A percentile compares a stretch with the other conserved stretches of the same genome.
Evolutionary conservation across 2,329 filamentous ascomycete genomes (phyloP).

Genomic region (Nemania serpens): DNA sequence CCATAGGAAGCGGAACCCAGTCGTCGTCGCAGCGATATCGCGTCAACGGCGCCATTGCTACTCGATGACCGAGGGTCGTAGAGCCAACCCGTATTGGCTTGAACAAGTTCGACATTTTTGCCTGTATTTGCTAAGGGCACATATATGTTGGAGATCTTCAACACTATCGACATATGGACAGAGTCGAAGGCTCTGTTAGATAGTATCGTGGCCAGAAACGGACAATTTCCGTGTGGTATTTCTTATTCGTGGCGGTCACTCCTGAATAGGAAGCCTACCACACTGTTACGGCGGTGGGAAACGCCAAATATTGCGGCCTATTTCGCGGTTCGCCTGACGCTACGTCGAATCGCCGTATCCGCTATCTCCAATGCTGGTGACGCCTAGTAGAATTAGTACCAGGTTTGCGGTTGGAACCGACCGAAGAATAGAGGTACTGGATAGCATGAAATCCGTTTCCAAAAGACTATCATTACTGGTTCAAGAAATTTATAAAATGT

Average conservation of each 20-base stretch:
- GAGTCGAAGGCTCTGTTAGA: not conserved
- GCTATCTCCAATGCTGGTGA: slow-evolving; percentile 1
- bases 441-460: not conserved
- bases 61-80: slow-evolving; percentile 48
- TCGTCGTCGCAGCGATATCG: slow-evolving; percentile 49
- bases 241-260: not conserved
- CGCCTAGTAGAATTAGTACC: not conserved
- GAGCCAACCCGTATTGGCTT: slow-evolving; percentile 48
- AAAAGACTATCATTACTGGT: not conserved
- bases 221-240: not conserved
- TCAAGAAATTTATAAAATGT: not conserved
- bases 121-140: not conserved
- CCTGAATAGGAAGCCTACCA: not conserved
- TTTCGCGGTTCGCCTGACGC: not conserved
- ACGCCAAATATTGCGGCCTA: not conserved
- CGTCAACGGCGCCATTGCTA: slow-evolving; percentile 56
- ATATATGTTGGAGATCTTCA: not conserved
- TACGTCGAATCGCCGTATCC: slow-evolving; percentile 1
- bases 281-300: not conserved
- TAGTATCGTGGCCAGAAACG: not conserved
- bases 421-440: not conserved
- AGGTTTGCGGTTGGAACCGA: not conserved
- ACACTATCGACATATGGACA: not conserved
- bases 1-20: slow-evolving; percentile 51
- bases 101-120: slow-evolving; percentile 42